Percentiles rank a stretch among this genome's conserved stretches.
These are phyloP conservation scores for Rutstroemia sp. DNA, from an alignment of 2,329 filamentous ascomycete species.

Conservation along the genomic window DNA sequence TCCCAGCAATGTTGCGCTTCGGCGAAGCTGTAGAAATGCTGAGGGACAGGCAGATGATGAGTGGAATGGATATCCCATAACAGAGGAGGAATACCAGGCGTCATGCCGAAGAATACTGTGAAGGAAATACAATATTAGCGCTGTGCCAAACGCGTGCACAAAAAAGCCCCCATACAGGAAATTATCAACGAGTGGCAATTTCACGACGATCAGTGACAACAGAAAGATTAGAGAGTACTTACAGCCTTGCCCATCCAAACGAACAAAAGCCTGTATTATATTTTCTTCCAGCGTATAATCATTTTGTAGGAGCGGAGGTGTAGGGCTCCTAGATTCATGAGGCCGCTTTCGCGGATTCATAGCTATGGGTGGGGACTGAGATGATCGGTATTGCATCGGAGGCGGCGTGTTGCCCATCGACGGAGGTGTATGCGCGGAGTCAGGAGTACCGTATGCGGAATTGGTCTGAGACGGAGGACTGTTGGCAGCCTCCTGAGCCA, in stretches of 20 bases:
- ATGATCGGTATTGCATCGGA: constrained; percentile 3
- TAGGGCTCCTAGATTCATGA: constrained; percentile 15
- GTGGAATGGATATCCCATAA: constrained; percentile 25
- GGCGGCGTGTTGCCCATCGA: constrained; percentile 9
- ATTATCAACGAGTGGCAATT: too few species aligned
- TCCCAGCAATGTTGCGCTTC: constrained; percentile 26
- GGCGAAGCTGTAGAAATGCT: constrained; percentile 18
- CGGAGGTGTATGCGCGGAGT: background rate
- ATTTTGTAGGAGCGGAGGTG: constrained; percentile 18
- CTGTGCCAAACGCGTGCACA: too few species aligned
- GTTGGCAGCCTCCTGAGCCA: background rate
- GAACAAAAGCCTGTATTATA: constrained; percentile 24
- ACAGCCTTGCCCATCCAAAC: constrained; percentile 20
- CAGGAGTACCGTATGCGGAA: background rate
- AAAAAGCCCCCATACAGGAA: too few species aligned
- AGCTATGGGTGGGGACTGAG: constrained; percentile 1
- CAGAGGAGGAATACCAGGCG: constrained; percentile 22
- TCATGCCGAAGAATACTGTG: constrained; percentile 22
- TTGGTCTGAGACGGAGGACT: constrained; percentile 1
- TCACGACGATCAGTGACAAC: too few species aligned
- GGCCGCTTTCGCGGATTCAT: constrained; percentile 13
- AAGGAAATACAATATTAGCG: background rate
- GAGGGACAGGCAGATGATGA: constrained; percentile 22
- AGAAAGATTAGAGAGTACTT: background rate
- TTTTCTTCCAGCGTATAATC: constrained; percentile 24